Evolutionary conservation across 441 rosid species (phyloP).

Genomic region (Monsonia emarginata): DNA sequence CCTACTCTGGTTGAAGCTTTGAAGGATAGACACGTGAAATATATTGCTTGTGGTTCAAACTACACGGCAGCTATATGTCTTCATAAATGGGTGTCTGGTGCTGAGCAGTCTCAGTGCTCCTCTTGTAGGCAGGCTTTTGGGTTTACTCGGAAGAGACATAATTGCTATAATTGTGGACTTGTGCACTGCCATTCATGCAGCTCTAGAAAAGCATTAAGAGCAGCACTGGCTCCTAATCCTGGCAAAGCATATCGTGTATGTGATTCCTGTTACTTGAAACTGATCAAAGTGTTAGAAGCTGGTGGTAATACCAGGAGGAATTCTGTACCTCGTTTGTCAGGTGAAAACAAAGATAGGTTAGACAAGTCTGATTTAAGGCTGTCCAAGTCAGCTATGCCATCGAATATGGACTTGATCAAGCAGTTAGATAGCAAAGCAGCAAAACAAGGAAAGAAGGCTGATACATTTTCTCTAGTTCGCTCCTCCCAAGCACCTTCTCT

Average conservation of each 20-base stretch:
- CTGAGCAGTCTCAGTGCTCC: conserved; percentile 95
- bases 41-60: conserved; percentile 74
- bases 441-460: conserved; percentile 73
- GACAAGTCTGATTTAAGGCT: conserved; percentile 78
- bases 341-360: conserved; percentile 80
- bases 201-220: conserved; percentile 75
- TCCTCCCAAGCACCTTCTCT: conserved; percentile 67
- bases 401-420: conserved; percentile 85
- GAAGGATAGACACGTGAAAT: conserved; percentile 92
- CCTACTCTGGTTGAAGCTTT: conserved; percentile 74
- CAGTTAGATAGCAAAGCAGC: conserved; percentile 92
- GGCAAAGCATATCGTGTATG: conserved; percentile 82
- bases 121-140: conserved; percentile 82
- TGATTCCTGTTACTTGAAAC: conserved; percentile 74
- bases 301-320: conserved; percentile 47
- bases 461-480: conserved; percentile 65
- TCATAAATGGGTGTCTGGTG: conserved; percentile 84
- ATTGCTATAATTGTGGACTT: conserved; percentile 89
- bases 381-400: conserved; percentile 55
- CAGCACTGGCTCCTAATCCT: conserved; percentile 85
- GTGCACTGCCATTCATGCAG: conserved; percentile 88
- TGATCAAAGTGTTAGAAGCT: conserved; percentile 66
- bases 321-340: conserved; percentile 73
- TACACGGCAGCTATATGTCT: conserved; percentile 88
- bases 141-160: conserved; percentile 88